phyloP scores from a whole-genome alignment of 2,329 filamentous ascomycete genomes.

The Aspergillus vadensis region DNA sequence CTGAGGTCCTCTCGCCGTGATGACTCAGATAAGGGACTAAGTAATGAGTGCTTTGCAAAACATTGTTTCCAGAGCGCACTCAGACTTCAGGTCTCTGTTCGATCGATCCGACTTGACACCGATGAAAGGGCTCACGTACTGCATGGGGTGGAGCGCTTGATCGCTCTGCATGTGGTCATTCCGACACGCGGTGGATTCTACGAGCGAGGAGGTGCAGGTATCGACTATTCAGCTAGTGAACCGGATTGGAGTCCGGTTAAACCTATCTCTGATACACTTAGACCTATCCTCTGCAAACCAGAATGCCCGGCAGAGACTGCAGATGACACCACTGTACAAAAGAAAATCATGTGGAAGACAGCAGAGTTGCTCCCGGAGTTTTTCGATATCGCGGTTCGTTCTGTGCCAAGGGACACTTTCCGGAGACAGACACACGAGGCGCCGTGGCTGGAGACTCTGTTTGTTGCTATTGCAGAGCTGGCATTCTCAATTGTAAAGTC shows the following conservation, averaged over 20 bases:
- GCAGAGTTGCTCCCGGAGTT: constrained; percentile 43
- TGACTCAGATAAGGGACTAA: constrained; percentile 35
- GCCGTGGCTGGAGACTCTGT: constrained; percentile 54
- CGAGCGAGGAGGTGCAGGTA: constrained; percentile 35
- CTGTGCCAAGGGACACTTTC: constrained; percentile 47
- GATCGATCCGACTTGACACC: constrained; percentile 31
- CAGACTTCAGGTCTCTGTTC: constrained; percentile 34
- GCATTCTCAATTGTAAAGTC: constrained; percentile 39
- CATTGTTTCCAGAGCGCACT: constrained; percentile 39
- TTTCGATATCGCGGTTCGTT: constrained; percentile 50
- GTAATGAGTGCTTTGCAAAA: constrained; percentile 39
- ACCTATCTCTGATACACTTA: constrained; percentile 39
- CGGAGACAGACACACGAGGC: constrained; percentile 49
- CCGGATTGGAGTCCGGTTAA: constrained; percentile 39
- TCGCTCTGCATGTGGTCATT: constrained; percentile 46
- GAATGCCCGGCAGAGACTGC: constrained; percentile 18
- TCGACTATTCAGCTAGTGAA: constrained; percentile 37
- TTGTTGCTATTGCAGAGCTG: constrained; percentile 45
- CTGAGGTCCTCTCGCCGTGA: constrained; percentile 38
- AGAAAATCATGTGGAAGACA: constrained; percentile 30
- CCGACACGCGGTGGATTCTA: constrained; percentile 44
- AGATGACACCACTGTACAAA: constrained; percentile 10
- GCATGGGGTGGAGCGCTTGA: constrained; percentile 39
- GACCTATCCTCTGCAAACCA: constrained; percentile 36
- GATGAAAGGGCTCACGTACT: constrained; percentile 36